These are phyloP conservation scores for Crithidia bombi DNA, from an alignment of 208 protist species.

Conservation along the genomic window DNA sequence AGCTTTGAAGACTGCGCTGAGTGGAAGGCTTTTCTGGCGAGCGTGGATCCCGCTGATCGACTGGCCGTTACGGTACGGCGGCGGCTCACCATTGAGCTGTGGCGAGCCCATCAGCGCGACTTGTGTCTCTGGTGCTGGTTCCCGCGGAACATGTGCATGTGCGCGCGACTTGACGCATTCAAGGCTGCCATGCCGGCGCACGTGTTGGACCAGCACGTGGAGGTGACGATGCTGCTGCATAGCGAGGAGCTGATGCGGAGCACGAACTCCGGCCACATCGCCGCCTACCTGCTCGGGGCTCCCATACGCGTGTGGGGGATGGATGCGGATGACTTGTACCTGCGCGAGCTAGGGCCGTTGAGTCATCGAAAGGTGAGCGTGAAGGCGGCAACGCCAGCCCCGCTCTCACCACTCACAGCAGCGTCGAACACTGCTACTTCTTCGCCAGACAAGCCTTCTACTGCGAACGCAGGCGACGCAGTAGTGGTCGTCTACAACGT, in stretches of 20 bases:
- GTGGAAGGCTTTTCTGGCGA: slow-evolving; percentile 67
- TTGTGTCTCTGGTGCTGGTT: slow-evolving; percentile 87
- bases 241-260: slow-evolving; percentile 81
- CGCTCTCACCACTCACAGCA: neutral
- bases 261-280: slow-evolving; percentile 87
- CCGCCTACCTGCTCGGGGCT: slow-evolving; percentile 71
- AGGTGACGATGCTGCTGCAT: slow-evolving; percentile 81
- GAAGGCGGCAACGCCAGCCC: neutral
- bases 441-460: no score
- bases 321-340: slow-evolving; percentile 57
- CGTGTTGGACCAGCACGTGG: slow-evolving; percentile 28
- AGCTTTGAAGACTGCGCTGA: slow-evolving; percentile 61
- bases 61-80: slow-evolving; percentile 61
- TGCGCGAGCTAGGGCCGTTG: slow-evolving; percentile 21
- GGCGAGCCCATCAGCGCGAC: slow-evolving; percentile 45
- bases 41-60: slow-evolving; percentile 35
- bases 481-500: slow-evolving; percentile 23
- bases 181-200: slow-evolving; percentile 34
- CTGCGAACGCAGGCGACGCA: no score
- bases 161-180: slow-evolving; percentile 52
- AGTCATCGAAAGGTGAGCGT: neutral
- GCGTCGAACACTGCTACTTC: neutral
- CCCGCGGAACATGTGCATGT: slow-evolving; percentile 66
- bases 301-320: slow-evolving; percentile 79
- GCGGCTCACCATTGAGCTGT: slow-evolving; percentile 56